phyloP scores from a whole-genome alignment of 345 rosid species.

The Gossypium arboreum region DNA sequence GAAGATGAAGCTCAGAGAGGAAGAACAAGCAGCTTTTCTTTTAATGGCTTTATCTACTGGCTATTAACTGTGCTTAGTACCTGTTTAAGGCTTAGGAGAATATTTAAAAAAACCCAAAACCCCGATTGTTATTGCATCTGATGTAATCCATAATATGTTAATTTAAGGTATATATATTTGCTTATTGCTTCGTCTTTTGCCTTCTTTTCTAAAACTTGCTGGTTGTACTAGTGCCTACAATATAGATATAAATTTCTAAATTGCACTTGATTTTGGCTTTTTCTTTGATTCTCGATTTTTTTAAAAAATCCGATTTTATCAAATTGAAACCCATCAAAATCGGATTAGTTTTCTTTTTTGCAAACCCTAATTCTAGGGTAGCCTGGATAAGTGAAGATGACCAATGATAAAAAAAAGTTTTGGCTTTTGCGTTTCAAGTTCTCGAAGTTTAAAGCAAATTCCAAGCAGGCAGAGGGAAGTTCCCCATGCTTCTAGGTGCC shows the following conservation, averaged over 20 bases:
- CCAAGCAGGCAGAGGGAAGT: background rate
- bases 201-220: background rate
- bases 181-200: background rate
- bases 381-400: background rate
- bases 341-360: too few species aligned
- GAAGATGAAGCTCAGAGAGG: slow-evolving; percentile 41
- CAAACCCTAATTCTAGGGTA: background rate
- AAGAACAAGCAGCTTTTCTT: slow-evolving; percentile 61
- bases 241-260: background rate
- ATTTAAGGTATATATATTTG: background rate
- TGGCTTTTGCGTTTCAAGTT: background rate
- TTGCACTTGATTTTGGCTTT: background rate
- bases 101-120: too few species aligned
- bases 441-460: background rate
- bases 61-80: slow-evolving; percentile 20
- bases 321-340: too few species aligned
- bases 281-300: background rate
- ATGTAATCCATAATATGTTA: background rate
- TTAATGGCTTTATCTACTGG: slow-evolving; percentile 57
- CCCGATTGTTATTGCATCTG: too few species aligned
- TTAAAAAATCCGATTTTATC: too few species aligned
- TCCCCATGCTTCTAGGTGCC: slow-evolving; percentile 14
- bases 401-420: background rate
- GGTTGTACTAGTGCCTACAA: background rate
- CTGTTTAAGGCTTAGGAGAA: too few species aligned